Evolutionary conservation across 345 rosid species (phyloP), one percentile per base, ranked within the genome.

Genomic region (Euclidium syriacum): DNA sequence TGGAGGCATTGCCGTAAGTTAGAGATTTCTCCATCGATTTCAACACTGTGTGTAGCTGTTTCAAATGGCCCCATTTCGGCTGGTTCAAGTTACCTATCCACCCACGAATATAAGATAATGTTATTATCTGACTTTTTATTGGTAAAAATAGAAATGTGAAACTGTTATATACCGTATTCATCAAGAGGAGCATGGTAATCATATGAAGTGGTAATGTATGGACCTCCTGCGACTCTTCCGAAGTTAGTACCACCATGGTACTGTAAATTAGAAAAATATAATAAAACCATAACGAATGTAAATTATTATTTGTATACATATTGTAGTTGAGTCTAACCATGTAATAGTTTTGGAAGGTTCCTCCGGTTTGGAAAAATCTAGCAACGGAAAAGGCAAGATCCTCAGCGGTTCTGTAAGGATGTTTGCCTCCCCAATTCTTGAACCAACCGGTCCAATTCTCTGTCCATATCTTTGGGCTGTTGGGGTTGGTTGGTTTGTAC

Each of bases 391-490:
- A 87, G 10, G 86, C 83, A 58, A 80, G 46, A 74, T 84, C 95
- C 32, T 84, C 86, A 4, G 86, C 86, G 0, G 83, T 79, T 64
- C 95, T 80, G 1, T 64, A 72, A 8, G 85, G 84, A 49, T 78
- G 71, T 67, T 52, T 53, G 23, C 80, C 79, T 34, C 88, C 87
- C 84, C 86, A 84, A 2, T 57, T 73, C 68, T 81, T 82, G 39
- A 65, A 86, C 94, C 85, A 87, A 12, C 90, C 90, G 3, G 83
- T 79, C 90, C 83, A 86, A 43, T 82, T 84, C 60, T 86, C 94
- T 10, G 87, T 79, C 90, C 90, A 86, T 51, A 84, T 75, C 35
- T 84, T 82, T 3, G 88, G 90, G 15, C 64, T 74, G 10, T 52
- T 68, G 0, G 79, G 64, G 26, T 65, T 47, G 4, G 36, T 73